Conservation (phyloP, 1,284 basidiomycete genomes). For the Abortiporus biennis region DNA sequence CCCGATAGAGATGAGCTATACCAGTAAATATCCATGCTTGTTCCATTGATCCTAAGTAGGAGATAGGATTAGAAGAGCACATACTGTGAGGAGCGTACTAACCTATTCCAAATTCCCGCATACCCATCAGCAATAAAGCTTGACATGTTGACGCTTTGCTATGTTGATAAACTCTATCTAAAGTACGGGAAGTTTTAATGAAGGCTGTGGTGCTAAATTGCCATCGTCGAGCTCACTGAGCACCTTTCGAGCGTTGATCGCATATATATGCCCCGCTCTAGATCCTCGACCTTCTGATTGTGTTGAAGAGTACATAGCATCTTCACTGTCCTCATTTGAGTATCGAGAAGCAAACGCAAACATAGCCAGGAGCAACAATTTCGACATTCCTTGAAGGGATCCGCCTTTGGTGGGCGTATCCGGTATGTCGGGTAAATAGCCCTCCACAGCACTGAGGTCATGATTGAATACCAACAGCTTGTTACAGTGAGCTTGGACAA, state of each 20-base stretch:
- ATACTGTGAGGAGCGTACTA: slow-evolving; percentile 36
- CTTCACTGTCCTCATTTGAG: slow-evolving; percentile 40
- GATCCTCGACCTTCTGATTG: slow-evolving; percentile 39
- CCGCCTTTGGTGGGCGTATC: slow-evolving; percentile 22
- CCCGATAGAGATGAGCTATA: slow-evolving; percentile 25
- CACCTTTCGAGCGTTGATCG: slow-evolving; percentile 60
- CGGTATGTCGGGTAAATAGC: background rate
- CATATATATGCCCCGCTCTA: slow-evolving; percentile 66
- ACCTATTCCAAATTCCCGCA: slow-evolving; percentile 73
- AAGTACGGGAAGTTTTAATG: background rate
- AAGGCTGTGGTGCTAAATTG: background rate
- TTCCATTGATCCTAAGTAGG: slow-evolving; percentile 54
- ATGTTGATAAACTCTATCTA: slow-evolving; percentile 62
- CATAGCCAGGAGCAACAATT: slow-evolving; percentile 69
- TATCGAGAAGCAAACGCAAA: slow-evolving; percentile 77
- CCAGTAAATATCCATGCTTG: slow-evolving; percentile 80
- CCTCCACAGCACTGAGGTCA: slow-evolving; percentile 5
- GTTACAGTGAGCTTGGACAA: too few species aligned
- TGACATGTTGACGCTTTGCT: slow-evolving; percentile 69
- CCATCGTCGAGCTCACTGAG: slow-evolving; percentile 41
- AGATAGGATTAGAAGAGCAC: slow-evolving; percentile 8
- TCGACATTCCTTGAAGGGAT: slow-evolving; percentile 57
- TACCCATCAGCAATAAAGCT: slow-evolving; percentile 71
- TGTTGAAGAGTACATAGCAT: slow-evolving; percentile 27
- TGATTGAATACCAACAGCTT: too few species aligned